phyloP scores from a whole-genome alignment of 768 basidiomycete species.

The Tulasnella sp. region DNA sequence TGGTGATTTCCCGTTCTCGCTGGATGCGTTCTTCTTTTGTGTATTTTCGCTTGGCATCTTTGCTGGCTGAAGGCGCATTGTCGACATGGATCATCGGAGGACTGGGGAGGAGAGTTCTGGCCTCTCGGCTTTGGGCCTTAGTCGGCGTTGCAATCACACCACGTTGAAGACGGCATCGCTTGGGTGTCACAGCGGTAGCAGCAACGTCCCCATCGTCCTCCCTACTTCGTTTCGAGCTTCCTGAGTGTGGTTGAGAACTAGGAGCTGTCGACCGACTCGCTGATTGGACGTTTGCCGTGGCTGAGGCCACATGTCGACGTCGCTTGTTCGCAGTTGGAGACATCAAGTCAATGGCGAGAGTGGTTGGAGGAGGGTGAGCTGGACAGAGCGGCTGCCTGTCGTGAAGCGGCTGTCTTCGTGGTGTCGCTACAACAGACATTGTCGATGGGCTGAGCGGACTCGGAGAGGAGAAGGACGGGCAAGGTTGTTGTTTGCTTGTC shows the following conservation, averaged over 20 bases:
- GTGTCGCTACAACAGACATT: conserved; percentile 20
- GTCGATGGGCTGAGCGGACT: not conserved
- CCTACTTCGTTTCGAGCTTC: conserved; percentile 12
- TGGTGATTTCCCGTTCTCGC: conserved; percentile 32
- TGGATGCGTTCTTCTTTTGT: conserved; percentile 23
- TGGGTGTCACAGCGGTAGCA: conserved; percentile 2
- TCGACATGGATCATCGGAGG: not conserved
- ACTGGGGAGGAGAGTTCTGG: conserved; percentile 1
- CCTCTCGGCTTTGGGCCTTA: not conserved
- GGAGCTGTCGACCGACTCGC: not conserved
- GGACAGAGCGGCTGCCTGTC: conserved; percentile 4
- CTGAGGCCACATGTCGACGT: conserved; percentile 1
- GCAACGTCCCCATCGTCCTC: conserved; percentile 19
- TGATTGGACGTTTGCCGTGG: not conserved
- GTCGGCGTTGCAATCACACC: not conserved
- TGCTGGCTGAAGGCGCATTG: not conserved
- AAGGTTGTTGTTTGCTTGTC: not conserved
- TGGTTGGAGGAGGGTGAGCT: not conserved
- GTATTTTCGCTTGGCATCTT: conserved; percentile 10
- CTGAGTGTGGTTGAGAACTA: not conserved
- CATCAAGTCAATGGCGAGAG: conserved; percentile 2
- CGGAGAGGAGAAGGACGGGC: not conserved
- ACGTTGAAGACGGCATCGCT: conserved; percentile 19
- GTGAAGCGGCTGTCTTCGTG: conserved; percentile 11
- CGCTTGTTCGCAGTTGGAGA: conserved; percentile 13